Evolutionary conservation across 2,329 filamentous ascomycete genomes (phyloP), one percentile per base, ranked within the genome.

Genomic region (Epichloe scottii): DNA sequence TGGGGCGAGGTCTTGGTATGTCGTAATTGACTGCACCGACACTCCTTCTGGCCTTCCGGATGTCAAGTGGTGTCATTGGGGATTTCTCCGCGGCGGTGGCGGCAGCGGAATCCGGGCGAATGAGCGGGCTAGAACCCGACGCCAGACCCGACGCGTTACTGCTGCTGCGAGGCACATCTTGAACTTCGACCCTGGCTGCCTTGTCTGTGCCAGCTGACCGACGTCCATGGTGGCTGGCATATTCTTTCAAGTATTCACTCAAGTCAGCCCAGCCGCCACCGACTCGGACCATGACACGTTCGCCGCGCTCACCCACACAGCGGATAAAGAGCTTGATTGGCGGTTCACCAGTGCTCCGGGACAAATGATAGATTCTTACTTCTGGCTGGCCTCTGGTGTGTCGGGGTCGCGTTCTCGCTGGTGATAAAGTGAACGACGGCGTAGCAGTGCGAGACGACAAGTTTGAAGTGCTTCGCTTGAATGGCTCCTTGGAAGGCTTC

Each of bases 251-350:
- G 62, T 96, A 98, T 66, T 97, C 93, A 38, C 87, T 91, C 19
- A 98, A 73, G 66, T 98, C 93, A 14, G 90, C 89, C 93, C 93
- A 98, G n/a, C 93, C 93, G 53, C 93, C 93, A 12, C 93, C 93
- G 12, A 98, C 91, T 37, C 93, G 86, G 7, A 98, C 93, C 93
- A 98, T 97, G 54, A 97, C 89, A 48, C 93, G 82, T 66, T 97
- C 89, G 15, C 87, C 88, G 51, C 82, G 77, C 65, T 95, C 89
- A 47, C 93, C 93, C 2, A 98, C 90, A 2, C 89, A 83, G 15
- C 93, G 85, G 49, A 98, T 90, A 61, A 94, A 95, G 5, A 98
- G 79, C 68, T 96, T 97, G 63, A 96, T 90, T 0, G 93, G 93
- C 12, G 88, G 81, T 56, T 93, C 84, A 51, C 87, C 87, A 37